Base-by-base conservation (phyloP, 805 yeast genomes). In the Kluyveromyces siamensis region DNA sequence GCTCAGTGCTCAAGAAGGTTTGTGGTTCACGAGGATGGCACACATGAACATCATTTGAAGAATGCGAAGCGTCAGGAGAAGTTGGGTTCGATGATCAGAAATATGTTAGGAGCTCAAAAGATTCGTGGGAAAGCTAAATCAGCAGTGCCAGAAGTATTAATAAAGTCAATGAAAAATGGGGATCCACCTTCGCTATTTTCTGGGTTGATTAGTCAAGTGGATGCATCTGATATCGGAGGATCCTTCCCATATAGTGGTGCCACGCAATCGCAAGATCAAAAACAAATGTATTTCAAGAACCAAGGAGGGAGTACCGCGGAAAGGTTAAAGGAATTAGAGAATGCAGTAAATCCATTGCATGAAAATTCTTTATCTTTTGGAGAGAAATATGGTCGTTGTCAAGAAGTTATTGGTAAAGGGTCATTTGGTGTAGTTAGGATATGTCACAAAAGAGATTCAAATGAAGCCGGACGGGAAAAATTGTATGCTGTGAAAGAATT, bases 351-450 rank as follows among this genome's bases (percentile, higher is more conserved):
- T 13, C 40, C 52, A 3, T 40, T 48, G 9, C 55, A 53, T 48
- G 62, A 62, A 48, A 79, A 73, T 58, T 60, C 70, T 36, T 60
- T 80, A 44, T 79, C 90, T 9, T 84, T 91, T 64, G 84, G 81
- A 8, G 90, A 89, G 57, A 86, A 90, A 63, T 91, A 91, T 65
- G 99, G 99, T 40, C 77, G 85, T 46, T 91, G 98, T 65, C 96
- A 88, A 67, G 98, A 91, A 64, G 87, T 90, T 44, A 79, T 93
- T 53, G 99, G 99, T 25, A 77, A 86, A 46, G 98, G 98, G 18
- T 82, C 96, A 0, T 91, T 86, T 71, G 99, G 99, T 17, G 87
- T 88, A 42, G 98, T 91, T 18, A 74, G 96, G 52, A 79, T 93
- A 6, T 77, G 95, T 7, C 97, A 90, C 71, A 84, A 84, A 63